phyloP scores from a whole-genome alignment of 208 protist genomes.

The Leishmania gerbilli region DNA sequence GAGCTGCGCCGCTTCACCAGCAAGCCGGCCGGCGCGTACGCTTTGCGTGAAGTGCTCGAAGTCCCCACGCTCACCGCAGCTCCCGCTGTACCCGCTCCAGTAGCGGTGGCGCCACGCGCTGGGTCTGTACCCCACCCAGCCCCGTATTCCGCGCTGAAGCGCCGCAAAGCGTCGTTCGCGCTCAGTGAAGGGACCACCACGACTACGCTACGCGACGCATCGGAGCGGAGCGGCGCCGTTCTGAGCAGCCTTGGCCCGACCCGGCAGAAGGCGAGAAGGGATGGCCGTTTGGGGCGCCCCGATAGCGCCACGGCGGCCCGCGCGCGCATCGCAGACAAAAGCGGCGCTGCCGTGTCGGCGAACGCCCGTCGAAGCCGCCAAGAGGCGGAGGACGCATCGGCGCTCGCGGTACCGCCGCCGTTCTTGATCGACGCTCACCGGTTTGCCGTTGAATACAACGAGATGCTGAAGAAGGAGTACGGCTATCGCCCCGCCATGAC shows the following conservation, averaged over 20 bases:
- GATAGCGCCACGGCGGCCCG: neutral
- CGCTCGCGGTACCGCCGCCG: slow-evolving; percentile 10
- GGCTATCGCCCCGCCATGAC: slow-evolving; percentile 63
- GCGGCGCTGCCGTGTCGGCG: neutral
- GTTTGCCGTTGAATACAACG: slow-evolving; percentile 80
- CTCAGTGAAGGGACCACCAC: slow-evolving; percentile 6
- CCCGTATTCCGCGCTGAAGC: slow-evolving; percentile 1
- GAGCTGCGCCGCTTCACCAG: slow-evolving; percentile 62
- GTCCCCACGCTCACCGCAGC: slow-evolving; percentile 12
- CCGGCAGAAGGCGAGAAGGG: slow-evolving; percentile 3
- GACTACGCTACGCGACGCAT: slow-evolving; percentile 11
- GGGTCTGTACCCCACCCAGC: neutral
- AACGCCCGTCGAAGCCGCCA: neutral
- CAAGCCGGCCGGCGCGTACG: slow-evolving; percentile 56
- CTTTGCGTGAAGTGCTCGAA: slow-evolving; percentile 65
- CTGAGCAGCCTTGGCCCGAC: slow-evolving; percentile 3
- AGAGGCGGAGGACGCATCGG: neutral
- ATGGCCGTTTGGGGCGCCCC: neutral
- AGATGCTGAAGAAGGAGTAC: slow-evolving; percentile 70
- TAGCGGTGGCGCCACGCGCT: neutral
- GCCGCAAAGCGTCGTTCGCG: neutral
- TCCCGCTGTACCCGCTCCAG: neutral
- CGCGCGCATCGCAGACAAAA: slow-evolving; percentile 10
- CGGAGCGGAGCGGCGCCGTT: slow-evolving; percentile 11
- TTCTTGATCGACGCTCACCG: slow-evolving; percentile 78